phyloP scores from a whole-genome alignment of 2,329 filamentous ascomycete genomes.

The Penicillium italicum region DNA sequence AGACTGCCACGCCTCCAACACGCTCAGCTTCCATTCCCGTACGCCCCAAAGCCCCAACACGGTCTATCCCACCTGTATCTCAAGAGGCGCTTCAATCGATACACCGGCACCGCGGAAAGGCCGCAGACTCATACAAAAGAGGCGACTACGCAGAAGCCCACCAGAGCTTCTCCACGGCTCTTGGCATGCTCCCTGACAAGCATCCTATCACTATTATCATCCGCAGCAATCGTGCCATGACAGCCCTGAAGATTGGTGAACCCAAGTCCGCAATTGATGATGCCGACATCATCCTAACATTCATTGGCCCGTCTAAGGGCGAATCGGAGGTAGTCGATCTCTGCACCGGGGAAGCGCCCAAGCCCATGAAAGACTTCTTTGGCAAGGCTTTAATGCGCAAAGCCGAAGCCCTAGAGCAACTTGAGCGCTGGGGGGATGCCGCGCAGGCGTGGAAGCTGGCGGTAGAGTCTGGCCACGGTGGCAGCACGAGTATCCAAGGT shows the following conservation, averaged over 20 bases:
- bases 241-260: conserved; percentile 85
- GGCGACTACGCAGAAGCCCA: conserved; percentile 90
- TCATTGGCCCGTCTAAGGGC: conserved; percentile 77
- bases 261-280: conserved; percentile 83
- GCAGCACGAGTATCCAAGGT: conserved; percentile 75
- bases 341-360: conserved; percentile 59
- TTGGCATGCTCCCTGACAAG: conserved; percentile 67
- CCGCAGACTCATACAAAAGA: conserved; percentile 86
- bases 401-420: conserved; percentile 89
- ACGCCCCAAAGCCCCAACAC: conserved; percentile 47
- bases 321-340: conserved; percentile 76
- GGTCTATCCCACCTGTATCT: conserved; percentile 62
- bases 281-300: conserved; percentile 70
- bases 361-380: conserved; percentile 89
- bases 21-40: conserved; percentile 45
- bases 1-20: conserved; percentile 41
- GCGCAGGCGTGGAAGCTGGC: conserved; percentile 74
- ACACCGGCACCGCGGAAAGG: conserved; percentile 71
- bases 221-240: conserved; percentile 85
- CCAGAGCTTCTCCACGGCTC: conserved; percentile 71
- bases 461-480: conserved; percentile 82
- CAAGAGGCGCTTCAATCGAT: conserved; percentile 68
- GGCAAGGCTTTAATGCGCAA: conserved; percentile 92
- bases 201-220: conserved; percentile 88
- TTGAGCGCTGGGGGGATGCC: conserved; percentile 91